Base-by-base conservation (phyloP, 1,284 basidiomycete species). In the Trichosporon faecale region DNA sequence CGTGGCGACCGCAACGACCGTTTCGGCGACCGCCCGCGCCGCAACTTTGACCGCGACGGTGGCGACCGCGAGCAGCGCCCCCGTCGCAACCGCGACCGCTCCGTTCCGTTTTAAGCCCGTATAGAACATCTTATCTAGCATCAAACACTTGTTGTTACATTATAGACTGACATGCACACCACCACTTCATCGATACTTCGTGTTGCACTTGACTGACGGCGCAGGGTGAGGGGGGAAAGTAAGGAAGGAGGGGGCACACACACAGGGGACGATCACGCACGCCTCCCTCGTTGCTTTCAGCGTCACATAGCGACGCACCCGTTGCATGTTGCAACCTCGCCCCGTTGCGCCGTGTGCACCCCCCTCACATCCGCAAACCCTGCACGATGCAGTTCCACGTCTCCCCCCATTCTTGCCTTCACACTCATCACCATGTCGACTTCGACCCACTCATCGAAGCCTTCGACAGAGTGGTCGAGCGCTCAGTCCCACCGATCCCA, bases 41-140 rank as follows among this genome's bases (percentile, higher is more conserved):
- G 65, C 65, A 31, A 66, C 65, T 66, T 66, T 33, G 57, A 49
- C 29, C 27, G 31, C 29, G 37, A 49, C 37, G 25, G 44, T 8
- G 40, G 16, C 11, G 40, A 44, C 40, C 40, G 40, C 40, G 33
- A 33, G 33, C n/a, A n/a, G n/a, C n/a, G n/a, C n/a, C n/a, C n/a
- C n/a, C n/a, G n/a, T n/a, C n/a, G n/a, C n/a, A n/a, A n/a, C n/a
- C n/a, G 33, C 33, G 33, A 33, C 33, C 33, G 33, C 33, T n/a
- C 33, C 33, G 33, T 9, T 9, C 33, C 33, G 33, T 9, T 33
- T 9, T 33, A 33, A 33, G 33, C 33, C 33, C 33, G 33, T 33
- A 18, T 23, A 21, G 46, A 52, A 18, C 9, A 52, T 52, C 46
- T 23, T 52, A 52, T 52, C 18, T 52, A 52, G 46, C 46, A 52